phyloP scores from a whole-genome alignment of 768 basidiomycete species.

The Sistotremastrum niveocremeum region DNA sequence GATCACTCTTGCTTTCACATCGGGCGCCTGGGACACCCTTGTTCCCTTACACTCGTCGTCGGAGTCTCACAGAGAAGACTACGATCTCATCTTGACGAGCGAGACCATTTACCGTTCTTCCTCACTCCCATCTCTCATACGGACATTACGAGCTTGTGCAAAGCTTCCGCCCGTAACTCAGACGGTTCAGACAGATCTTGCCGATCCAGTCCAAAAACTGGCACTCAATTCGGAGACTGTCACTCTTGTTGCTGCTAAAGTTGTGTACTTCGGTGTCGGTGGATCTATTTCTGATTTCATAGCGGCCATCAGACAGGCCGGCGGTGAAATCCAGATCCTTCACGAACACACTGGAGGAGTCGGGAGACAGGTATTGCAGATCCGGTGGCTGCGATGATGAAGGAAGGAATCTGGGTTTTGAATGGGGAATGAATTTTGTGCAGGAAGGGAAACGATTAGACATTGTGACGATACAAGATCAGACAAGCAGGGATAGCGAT shows the following conservation, averaged over 20 bases:
- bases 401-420: no score
- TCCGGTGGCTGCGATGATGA: no score
- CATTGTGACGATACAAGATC: no score
- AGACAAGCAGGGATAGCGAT: no score
- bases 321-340: no score
- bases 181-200: no score
- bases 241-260: conserved; percentile 72
- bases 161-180: no score
- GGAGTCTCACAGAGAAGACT: conserved; percentile 22
- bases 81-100: conserved; percentile 71
- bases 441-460: no score
- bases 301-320: no score
- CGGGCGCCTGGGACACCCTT: conserved; percentile 68
- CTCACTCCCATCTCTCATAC: conserved; percentile 47
- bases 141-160: conserved; percentile 14
- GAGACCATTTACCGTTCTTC: conserved; percentile 82
- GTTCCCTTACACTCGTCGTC: conserved; percentile 8
- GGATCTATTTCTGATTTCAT: conserved; percentile 73
- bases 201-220: neutral
- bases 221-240: neutral
- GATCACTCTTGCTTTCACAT: conserved; percentile 60
- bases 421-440: no score
- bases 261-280: conserved; percentile 91
- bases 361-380: no score
- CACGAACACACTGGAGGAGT: no score